Conservation (phyloP, 2,329 filamentous ascomycete genomes). For the Zelopaecilomyces penicillatus region DNA sequence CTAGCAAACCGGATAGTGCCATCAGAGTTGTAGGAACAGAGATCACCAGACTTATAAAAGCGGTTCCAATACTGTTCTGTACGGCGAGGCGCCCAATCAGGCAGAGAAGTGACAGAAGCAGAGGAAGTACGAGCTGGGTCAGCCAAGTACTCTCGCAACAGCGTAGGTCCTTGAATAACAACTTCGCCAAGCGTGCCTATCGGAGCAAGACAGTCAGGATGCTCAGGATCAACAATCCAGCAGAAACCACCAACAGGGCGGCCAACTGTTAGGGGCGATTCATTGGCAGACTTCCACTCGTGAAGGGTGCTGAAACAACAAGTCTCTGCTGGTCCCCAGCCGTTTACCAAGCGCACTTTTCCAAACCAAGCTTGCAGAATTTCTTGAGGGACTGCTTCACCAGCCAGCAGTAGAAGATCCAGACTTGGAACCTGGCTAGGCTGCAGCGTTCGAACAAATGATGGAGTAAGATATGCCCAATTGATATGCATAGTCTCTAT, state of each 20-base stretch:
- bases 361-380: conserved; percentile 9
- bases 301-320: conserved; percentile 9
- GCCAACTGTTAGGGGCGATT: conserved; percentile 7
- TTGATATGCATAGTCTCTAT: conserved; percentile 3
- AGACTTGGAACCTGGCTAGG: conserved; percentile 7
- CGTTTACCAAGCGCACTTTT: conserved; percentile 10
- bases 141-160: conserved; percentile 4
- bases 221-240: conserved; percentile 6
- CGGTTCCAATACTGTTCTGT: conserved; percentile 4
- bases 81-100: conserved; percentile 22
- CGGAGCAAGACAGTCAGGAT: conserved; percentile 2
- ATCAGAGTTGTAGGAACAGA: conserved; percentile 29
- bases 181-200: conserved; percentile 5
- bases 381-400: conserved; percentile 8
- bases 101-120: conserved; percentile 7
- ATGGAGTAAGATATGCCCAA: conserved; percentile 6
- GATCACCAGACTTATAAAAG: conserved; percentile 39
- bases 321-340: conserved; percentile 13
- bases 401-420: conserved; percentile 7
- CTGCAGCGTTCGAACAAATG: conserved; percentile 4
- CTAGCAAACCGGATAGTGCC: conserved; percentile 6
- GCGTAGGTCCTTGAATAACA: conserved; percentile 6
- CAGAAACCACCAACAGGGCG: conserved; percentile 7
- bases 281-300: conserved; percentile 5
- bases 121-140: conserved; percentile 3